phyloP scores from a whole-genome alignment of 345 rosid species.

The Eucalyptus victrix region DNA sequence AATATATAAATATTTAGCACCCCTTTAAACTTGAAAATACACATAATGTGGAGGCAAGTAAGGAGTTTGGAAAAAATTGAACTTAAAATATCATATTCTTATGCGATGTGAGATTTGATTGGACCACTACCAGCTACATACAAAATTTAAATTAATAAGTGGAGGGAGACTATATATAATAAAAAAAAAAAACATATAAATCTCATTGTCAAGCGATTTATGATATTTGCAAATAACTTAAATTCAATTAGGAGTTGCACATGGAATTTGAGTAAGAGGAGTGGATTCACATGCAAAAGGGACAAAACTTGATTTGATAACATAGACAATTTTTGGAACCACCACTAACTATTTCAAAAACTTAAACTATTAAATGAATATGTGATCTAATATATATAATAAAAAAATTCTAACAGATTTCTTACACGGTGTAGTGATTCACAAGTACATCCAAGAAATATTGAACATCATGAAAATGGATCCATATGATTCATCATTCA shows the following conservation, averaged over 20 bases:
- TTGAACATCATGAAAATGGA: neutral
- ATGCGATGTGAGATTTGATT: too few relatives aligned
- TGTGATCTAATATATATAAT: neutral
- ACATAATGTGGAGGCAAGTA: neutral
- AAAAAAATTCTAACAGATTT: neutral
- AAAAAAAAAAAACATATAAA: too few relatives aligned
- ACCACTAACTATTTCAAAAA: too few relatives aligned
- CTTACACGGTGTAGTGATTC: neutral
- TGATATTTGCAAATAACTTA: too few relatives aligned
- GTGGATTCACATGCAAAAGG: neutral
- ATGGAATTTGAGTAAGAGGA: neutral
- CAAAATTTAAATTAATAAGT: too few relatives aligned
- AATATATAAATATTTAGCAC: neutral
- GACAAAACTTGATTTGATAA: neutral
- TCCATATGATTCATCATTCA: neutral
- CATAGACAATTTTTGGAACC: too few relatives aligned
- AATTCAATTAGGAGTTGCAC: neutral
- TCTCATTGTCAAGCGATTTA: too few relatives aligned
- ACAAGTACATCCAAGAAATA: neutral
- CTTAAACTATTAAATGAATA: neutral
- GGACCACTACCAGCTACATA: neutral
- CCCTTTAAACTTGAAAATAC: neutral
- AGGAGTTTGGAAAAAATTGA: neutral
- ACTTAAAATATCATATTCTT: too few relatives aligned
- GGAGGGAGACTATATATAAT: too few relatives aligned